Evolutionary conservation across 306 rosid species (phyloP), one percentile per base, ranked within the genome.

Genomic region (Aeschynomene evenia): DNA sequence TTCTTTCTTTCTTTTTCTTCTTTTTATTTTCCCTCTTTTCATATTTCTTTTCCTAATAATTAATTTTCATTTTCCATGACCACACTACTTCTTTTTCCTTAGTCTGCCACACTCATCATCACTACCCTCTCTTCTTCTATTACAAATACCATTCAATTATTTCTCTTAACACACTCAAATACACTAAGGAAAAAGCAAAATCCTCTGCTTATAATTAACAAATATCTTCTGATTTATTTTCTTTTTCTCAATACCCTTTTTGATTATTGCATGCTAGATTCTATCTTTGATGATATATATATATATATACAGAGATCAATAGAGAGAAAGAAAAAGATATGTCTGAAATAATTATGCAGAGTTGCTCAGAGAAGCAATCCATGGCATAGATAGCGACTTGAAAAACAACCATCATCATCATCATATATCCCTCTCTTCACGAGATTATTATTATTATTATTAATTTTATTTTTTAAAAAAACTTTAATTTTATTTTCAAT

Each of bases 331-430:
- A 76, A 19, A 85, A 63, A n/a, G 63, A 74, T 68, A 58, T 45
- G 42, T 72, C 57, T 76, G 81, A 42, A 66, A 68, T 74, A 63
- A 67, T 75, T 50, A 29, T 75, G 71, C 88, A 85, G 87, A 81
- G 78, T 78, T 71, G 79, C 63, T 81, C 84, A 82, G 84, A 77
- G 63, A 81, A 81, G 83, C 80, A 87, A 85, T 76, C 83, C 83
- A 76, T 76, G 85, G 80, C 71, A 78, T 76, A 71, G 94, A 85
- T 70, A 87, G 91, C 76, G 91, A 88, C 89, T 50, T 79, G 63
- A 80, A 85, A 85, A 79, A 82, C 7, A 45, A 87, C 68, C 76
- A 75, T 75, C 86, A 64, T 73, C 80, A 68, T 61, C 85, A 74
- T 77, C 77, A n/a, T n/a, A 49, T 37, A 12, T 57, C 79, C 78